Evolutionary conservation across 2,329 filamentous ascomycete species (phyloP), one percentile per base, ranked within the genome.

Genomic region (Sarocladium kiliense): DNA sequence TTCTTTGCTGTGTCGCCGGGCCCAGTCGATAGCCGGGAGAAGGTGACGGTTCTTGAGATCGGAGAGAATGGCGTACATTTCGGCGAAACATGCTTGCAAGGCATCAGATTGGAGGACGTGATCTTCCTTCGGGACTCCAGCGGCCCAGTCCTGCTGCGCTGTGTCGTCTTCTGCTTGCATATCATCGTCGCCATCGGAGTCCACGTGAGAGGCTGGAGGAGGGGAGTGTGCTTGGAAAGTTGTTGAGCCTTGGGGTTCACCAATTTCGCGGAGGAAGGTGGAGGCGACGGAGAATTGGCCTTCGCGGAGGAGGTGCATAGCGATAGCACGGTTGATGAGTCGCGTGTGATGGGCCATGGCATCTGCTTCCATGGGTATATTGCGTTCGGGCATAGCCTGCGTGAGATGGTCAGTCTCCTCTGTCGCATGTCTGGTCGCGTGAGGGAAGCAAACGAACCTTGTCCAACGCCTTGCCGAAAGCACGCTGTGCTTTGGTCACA

Each of bases 271-370:
- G 50, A 96, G 82, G 63, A 99, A 97, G 1, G 86, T 91, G 16
- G 86, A 85, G 12, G 93, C 93, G 2, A 96, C 92, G 21, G 79
- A 80, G 70, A 99, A 99, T 66, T 96, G 89, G 50, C 94, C 94
- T 73, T 97, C 93, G 39, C 94, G 89, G 37, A 99, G 80, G 21
- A 99, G 81, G 67, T 99, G 94, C 91, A 97, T 97, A 10, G 89
- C 89, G 63, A 99, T 95, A 6, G 94, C 93, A 56, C 92, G 85
- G 72, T 97, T 95, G 66, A 97, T 90, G 12, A 97, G 78, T 16
- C 80, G 77, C 3, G 88, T 81, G 61, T 95, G 85, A 19, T 86
- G 81, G 1, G 84, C 85, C 69, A 97, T 84, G 32, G 86, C 87
- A 70, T 96, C 91, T 64, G 91, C 86, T 56, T 92, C 88, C 64